These are phyloP conservation scores for Suillus hirtellus DNA, from an alignment of 768 basidiomycete genomes.

Conservation along the genomic window DNA sequence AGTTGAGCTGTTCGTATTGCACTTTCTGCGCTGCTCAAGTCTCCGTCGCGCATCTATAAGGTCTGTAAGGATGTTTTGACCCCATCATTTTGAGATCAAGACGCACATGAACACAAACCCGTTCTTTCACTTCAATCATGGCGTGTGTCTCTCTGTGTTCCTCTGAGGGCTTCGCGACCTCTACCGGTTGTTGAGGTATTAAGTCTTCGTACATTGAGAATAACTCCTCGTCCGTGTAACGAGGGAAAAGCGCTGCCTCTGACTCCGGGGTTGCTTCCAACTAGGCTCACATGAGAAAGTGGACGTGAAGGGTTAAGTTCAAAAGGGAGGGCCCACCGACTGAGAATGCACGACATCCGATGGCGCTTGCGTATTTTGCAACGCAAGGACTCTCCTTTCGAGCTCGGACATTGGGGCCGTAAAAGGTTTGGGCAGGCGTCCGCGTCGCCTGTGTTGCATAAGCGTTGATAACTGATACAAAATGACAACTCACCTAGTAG, in stretches of 20 bases:
- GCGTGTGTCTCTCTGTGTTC: conserved; percentile 14
- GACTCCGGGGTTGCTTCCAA: not conserved
- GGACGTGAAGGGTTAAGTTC: not conserved
- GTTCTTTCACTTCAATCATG: conserved; percentile 19
- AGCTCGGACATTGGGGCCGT: too few species aligned
- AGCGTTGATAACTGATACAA: not conserved
- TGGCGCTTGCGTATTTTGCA: too few species aligned
- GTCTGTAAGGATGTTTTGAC: conserved; percentile 6
- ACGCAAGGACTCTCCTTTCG: too few species aligned
- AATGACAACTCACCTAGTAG: not conserved
- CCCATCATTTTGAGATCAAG: not conserved
- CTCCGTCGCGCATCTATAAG: conserved; percentile 48
- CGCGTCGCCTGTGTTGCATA: conserved; percentile 8
- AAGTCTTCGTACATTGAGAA: conserved; percentile 43
- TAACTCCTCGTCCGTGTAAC: conserved; percentile 39
- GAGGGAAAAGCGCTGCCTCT: not conserved
- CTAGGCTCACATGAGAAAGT: not conserved
- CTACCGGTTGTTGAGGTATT: conserved; percentile 17
- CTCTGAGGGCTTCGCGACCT: conserved; percentile 11
- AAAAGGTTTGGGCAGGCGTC: not conserved
- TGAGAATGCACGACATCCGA: not conserved
- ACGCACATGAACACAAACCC: conserved; percentile 50
- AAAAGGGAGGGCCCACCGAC: not conserved
- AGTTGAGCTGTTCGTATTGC: conserved; percentile 33
- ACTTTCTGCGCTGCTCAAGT: conserved; percentile 49